A percentile compares a stretch with the other conserved stretches of the same genome.
These are phyloP conservation scores for Chytriomyces sp. DNA, from an alignment of 192 early-diverging fungal genomes.

Conservation along the genomic window DNA sequence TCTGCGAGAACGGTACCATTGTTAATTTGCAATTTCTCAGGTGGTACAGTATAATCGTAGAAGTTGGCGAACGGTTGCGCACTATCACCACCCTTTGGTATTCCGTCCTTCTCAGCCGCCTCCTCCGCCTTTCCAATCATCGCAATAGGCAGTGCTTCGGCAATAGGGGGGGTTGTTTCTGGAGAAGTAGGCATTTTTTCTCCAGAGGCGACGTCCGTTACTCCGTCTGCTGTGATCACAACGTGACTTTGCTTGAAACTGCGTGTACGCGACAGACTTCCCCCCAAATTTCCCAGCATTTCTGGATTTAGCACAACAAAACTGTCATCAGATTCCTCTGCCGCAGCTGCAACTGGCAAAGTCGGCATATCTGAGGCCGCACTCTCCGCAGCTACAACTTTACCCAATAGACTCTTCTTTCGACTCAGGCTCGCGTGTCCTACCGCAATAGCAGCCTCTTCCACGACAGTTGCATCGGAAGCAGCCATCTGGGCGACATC, in stretches of 20 bases:
- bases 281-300: not conserved
- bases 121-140: too few species aligned
- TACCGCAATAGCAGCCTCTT: not conserved
- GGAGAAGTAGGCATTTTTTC: not conserved
- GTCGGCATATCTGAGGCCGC: not conserved
- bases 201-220: not conserved
- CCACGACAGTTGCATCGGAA: too few species aligned
- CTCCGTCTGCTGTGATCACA: conserved; percentile 18
- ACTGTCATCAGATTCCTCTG: not conserved
- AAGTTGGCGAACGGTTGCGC: too few species aligned
- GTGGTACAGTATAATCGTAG: too few species aligned
- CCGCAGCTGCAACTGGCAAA: not conserved
- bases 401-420: conserved; percentile 6
- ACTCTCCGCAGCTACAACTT: not conserved
- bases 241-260: conserved; percentile 20
- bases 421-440: not conserved
- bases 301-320: not conserved
- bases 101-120: too few species aligned
- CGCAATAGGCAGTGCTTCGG: too few species aligned
- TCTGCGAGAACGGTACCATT: not conserved
- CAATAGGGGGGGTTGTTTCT: not conserved
- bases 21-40: too few species aligned
- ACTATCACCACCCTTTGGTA: too few species aligned
- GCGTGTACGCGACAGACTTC: conserved; percentile 11
- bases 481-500: not conserved